Evolutionary conservation across 371 early-diverging fungal species (phyloP).

Genomic region (Smittium mucronatum): DNA sequence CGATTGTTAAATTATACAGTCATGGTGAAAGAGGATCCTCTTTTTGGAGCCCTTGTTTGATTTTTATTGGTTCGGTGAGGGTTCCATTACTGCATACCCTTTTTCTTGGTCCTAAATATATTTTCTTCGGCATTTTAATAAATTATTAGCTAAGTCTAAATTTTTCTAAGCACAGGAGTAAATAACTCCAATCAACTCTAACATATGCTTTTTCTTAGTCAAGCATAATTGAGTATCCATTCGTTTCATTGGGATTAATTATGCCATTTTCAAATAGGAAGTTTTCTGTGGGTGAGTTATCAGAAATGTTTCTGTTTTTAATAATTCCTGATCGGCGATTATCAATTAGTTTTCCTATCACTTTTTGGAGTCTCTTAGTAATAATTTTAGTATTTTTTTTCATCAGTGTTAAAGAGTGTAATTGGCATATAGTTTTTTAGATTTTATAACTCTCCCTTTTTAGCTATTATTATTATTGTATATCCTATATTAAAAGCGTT

Average conservation of each 20-base stretch:
- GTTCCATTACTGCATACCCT: conserved; percentile 9
- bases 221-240: conserved; percentile 9
- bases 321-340: neutral
- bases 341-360: conserved; percentile 1
- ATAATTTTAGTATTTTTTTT: neutral
- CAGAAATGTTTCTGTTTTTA: conserved; percentile 2
- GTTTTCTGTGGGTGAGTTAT: neutral
- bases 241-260: neutral
- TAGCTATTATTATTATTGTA: neutral
- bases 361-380: conserved; percentile 7
- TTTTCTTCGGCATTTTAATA: neutral
- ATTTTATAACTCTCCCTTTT: neutral
- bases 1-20: conserved; percentile 13
- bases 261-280: conserved; percentile 8
- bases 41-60: conserved; percentile 11
- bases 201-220: conserved; percentile 12
- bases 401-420: neutral
- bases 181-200: neutral
- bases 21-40: conserved; percentile 16
- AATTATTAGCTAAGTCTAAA: neutral
- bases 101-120: conserved; percentile 1
- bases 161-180: conserved; percentile 6
- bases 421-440: neutral
- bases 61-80: conserved; percentile 8
- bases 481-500: neutral